Evolutionary conservation across 169 alveolate genomes (phyloP).

Genomic region (Plasmodium vinckei): DNA sequence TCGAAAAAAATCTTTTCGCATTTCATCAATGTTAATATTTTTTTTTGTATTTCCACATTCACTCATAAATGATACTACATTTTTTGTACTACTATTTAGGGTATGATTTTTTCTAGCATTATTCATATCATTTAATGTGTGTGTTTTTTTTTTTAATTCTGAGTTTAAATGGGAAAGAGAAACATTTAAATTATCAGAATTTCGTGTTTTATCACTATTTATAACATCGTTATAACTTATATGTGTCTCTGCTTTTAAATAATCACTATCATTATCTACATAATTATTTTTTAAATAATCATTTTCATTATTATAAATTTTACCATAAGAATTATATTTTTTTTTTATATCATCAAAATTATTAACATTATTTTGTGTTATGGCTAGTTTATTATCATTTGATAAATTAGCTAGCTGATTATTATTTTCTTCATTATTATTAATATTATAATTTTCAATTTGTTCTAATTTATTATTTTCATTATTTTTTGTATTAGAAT

Average conservation of each 20-base stretch:
- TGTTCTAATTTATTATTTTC: neutral
- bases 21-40: neutral
- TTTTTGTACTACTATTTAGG: no score
- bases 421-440: neutral
- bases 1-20: neutral
- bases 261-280: constrained; percentile 14
- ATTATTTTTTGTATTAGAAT: neutral
- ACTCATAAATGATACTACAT: neutral
- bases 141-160: neutral
- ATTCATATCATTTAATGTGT: neutral
- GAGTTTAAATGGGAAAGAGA: neutral
- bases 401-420: neutral
- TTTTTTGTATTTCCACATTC: neutral
- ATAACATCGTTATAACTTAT: constrained; percentile 29
- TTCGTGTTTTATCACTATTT: constrained; percentile 52
- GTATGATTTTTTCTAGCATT: neutral
- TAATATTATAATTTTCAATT: neutral
- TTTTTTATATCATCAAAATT: neutral
- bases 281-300: constrained; percentile 28
- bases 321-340: neutral
- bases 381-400: neutral
- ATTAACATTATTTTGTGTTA: neutral
- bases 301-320: constrained; percentile 10
- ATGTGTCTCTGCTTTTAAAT: constrained; percentile 37
- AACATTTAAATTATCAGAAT: constrained; percentile 6